Conservation (phyloP, 352 stramenopile genomes). For the Phytophthora pinifolia region DNA sequence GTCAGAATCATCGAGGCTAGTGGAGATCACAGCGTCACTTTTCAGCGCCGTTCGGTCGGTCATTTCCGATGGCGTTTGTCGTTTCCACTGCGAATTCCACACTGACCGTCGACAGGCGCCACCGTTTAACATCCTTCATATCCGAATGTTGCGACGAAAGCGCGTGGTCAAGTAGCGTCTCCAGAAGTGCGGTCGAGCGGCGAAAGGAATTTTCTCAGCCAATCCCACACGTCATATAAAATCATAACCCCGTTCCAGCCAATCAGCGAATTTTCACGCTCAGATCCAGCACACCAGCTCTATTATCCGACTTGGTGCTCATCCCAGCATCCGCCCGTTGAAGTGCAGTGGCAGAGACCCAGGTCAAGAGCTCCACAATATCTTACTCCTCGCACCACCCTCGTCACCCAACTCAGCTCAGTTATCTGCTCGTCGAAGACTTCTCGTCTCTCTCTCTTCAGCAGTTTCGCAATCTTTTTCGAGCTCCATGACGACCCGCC, state of each 20-base stretch:
- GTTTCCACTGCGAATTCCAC: conserved; percentile 3
- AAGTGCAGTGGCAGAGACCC: conserved; percentile 19
- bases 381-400: not conserved
- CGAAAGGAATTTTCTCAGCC: too few species aligned
- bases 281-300: too few species aligned
- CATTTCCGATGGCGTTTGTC: conserved; percentile 1
- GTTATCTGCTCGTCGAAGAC: not conserved
- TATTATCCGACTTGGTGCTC: not conserved
- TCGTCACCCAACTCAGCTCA: not conserved
- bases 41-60: not conserved
- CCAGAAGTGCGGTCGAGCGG: too few species aligned
- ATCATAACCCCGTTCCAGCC: too few species aligned
- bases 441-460: not conserved
- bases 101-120: conserved; percentile 12
- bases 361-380: not conserved
- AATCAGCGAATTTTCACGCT: too few species aligned
- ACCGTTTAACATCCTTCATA: not conserved
- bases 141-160: conserved; percentile 17
- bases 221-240: too few species aligned
- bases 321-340: conserved; percentile 6
- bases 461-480: conserved; percentile 19
- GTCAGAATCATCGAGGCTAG: not conserved
- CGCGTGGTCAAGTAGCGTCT: not conserved
- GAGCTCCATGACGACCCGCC: conserved; percentile 5
- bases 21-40: conserved; percentile 4